These are phyloP conservation scores for Exidia glandulosa DNA, from an alignment of 768 basidiomycete genomes.

Conservation along the genomic window DNA sequence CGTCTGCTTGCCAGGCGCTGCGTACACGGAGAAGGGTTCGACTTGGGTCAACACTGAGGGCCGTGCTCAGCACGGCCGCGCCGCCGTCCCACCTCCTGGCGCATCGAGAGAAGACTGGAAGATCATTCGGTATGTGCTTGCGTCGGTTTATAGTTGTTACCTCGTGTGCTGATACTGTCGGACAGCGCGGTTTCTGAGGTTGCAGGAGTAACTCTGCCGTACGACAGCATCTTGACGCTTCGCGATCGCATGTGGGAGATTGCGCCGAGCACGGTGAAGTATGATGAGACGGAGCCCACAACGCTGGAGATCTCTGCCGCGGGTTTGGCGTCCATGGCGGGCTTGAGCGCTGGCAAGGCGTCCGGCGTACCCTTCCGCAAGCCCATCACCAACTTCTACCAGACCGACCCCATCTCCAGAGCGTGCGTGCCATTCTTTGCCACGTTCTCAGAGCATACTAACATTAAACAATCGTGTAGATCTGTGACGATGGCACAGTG, in stretches of 20 bases:
- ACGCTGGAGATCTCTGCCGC: slow-evolving; percentile 59
- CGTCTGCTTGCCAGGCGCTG: slow-evolving; percentile 83
- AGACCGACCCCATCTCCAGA: slow-evolving; percentile 90
- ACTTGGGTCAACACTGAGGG: slow-evolving; percentile 99
- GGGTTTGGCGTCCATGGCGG: slow-evolving; percentile 53
- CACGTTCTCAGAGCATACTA: neutral
- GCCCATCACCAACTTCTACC: slow-evolving; percentile 88
- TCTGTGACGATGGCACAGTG: slow-evolving; percentile 97
- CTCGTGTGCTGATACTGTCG: neutral
- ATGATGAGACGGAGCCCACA: slow-evolving; percentile 69
- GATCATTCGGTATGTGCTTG: slow-evolving; percentile 69
- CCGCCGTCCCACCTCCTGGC: slow-evolving; percentile 91
- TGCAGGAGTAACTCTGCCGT: slow-evolving; percentile 69
- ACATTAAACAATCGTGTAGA: slow-evolving; percentile 24
- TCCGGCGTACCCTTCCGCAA: slow-evolving; percentile 55
- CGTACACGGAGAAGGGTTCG: slow-evolving; percentile 83
- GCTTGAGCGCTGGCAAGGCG: slow-evolving; percentile 42
- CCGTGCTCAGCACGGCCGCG: slow-evolving; percentile 77
- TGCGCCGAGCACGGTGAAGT: slow-evolving; percentile 78
- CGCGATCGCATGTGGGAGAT: slow-evolving; percentile 97
- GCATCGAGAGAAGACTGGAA: slow-evolving; percentile 96
- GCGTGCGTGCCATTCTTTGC: slow-evolving; percentile 77
- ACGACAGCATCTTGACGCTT: slow-evolving; percentile 74
- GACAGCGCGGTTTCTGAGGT: slow-evolving; percentile 80
- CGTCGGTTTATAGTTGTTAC: no score